These are phyloP conservation scores for Chlorella sp. DNA, from an alignment of 139 green algal genomes.

Conservation along the genomic window DNA sequence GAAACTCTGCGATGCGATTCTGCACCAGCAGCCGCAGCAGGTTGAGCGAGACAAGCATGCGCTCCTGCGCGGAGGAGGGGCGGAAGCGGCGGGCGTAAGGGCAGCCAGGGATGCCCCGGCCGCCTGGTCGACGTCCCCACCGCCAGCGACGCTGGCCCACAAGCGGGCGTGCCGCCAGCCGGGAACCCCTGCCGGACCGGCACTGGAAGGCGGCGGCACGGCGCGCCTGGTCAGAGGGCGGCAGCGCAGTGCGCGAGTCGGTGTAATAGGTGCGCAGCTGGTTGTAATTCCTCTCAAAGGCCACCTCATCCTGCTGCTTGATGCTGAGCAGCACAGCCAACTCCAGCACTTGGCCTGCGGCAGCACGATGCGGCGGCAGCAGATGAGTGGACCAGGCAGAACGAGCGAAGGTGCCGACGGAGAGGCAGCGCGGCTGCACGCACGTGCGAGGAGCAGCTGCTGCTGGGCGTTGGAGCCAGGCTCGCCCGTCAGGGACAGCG, in stretches of 20 bases:
- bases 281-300: constrained; percentile 88
- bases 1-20: constrained; percentile 97
- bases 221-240: constrained; percentile 17
- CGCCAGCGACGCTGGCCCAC: no score
- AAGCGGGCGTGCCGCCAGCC: no score
- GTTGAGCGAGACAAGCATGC: constrained; percentile 78
- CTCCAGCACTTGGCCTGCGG: constrained; percentile 86
- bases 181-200: no score
- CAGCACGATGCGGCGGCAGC: neutral
- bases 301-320: constrained; percentile 73
- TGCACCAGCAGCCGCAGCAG: constrained; percentile 93
- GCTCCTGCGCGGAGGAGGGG: constrained; percentile 70
- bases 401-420: neutral
- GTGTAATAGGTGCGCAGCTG: constrained; percentile 92
- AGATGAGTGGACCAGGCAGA: neutral
- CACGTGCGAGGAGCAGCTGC: constrained; percentile 79
- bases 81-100: no score
- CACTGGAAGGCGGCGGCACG: no score
- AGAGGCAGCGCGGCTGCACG: constrained; percentile 19
- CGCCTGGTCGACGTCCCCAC: no score
- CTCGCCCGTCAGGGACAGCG: constrained; percentile 71
- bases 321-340: constrained; percentile 84
- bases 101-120: no score
- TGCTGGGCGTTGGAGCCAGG: constrained; percentile 62
- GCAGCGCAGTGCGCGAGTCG: constrained; percentile 62